Evolutionary conservation across 306 rosid species (phyloP).

Genomic region (Calophaca sinica): DNA sequence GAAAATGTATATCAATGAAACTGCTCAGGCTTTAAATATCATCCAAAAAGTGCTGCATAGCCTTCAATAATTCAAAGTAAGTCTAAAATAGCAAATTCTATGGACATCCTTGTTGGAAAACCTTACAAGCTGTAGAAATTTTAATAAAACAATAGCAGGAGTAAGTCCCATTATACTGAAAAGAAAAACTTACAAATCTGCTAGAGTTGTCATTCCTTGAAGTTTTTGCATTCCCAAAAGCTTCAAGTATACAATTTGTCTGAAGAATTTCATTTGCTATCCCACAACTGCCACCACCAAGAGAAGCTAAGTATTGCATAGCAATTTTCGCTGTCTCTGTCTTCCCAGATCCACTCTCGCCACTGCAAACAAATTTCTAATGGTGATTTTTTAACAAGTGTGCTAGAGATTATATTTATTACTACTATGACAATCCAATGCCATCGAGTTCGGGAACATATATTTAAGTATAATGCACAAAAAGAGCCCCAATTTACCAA

Average conservation of each 20-base stretch:
- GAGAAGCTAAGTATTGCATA: slow-evolving; percentile 72
- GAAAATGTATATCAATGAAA: slow-evolving; percentile 46
- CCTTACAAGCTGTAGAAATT: slow-evolving; percentile 27
- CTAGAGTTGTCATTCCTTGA: slow-evolving; percentile 75
- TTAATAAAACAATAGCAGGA: slow-evolving; percentile 35
- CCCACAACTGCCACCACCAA: slow-evolving; percentile 63
- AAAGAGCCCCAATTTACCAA: slow-evolving; percentile 27
- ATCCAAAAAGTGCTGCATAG: slow-evolving; percentile 39
- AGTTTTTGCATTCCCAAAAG: slow-evolving; percentile 94
- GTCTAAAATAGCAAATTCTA: background rate
- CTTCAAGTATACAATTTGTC: slow-evolving; percentile 74
- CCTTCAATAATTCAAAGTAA: slow-evolving; percentile 32
- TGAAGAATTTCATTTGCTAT: slow-evolving; percentile 62
- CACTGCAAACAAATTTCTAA: slow-evolving; percentile 61
- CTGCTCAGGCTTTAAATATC: slow-evolving; percentile 20
- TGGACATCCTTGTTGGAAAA: slow-evolving; percentile 29
- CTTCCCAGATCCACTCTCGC: slow-evolving; percentile 98
- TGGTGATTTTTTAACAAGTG: slow-evolving; percentile 24
- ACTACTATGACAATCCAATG: slow-evolving; percentile 13
- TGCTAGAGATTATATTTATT: background rate
- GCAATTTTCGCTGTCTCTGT: slow-evolving; percentile 89
- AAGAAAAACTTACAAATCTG: slow-evolving; percentile 80
- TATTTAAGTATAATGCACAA: slow-evolving; percentile 10
- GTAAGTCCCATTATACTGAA: slow-evolving; percentile 20
- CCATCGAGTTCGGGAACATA: slow-evolving; percentile 31